Percentiles rank a stretch among this genome's conserved stretches.
These are phyloP conservation scores for Petunia secreta DNA, from an alignment of 257 asterid species.

Conservation along the genomic window DNA sequence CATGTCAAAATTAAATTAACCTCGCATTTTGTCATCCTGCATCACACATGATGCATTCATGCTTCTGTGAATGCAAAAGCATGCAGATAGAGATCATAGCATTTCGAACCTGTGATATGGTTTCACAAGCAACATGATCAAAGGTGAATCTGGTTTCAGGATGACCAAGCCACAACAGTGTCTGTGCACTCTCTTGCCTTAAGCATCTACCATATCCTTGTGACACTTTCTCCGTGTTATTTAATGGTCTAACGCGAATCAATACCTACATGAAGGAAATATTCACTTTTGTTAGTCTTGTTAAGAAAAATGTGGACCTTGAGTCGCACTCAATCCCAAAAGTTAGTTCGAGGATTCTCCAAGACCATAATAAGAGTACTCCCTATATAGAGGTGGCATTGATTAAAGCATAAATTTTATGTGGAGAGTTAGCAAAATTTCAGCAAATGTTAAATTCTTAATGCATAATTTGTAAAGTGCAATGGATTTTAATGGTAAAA, in stretches of 20 bases:
- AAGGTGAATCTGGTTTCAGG: constrained; percentile 85
- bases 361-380: background rate
- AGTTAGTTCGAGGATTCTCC: background rate
- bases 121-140: constrained; percentile 81
- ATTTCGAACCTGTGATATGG: constrained; percentile 72
- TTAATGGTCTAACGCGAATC: constrained; percentile 79
- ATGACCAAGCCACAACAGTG: constrained; percentile 71
- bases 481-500: no score
- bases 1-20: constrained; percentile 27
- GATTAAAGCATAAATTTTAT: no score
- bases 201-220: constrained; percentile 76
- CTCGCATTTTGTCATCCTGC: constrained; percentile 10
- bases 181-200: constrained; percentile 71
- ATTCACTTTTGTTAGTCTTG: background rate
- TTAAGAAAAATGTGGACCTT: background rate
- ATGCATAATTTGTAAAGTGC: no score
- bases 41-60: background rate
- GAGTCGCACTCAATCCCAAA: background rate
- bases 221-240: constrained; percentile 55
- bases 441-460: no score
- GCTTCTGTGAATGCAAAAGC: constrained; percentile 16
- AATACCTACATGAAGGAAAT: constrained; percentile 51
- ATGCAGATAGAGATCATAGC: background rate
- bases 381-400: no score
- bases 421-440: no score